These are phyloP conservation scores for Fusarium veterinarium DNA, from an alignment of 2,329 filamentous ascomycete genomes.

Conservation along the genomic window DNA sequence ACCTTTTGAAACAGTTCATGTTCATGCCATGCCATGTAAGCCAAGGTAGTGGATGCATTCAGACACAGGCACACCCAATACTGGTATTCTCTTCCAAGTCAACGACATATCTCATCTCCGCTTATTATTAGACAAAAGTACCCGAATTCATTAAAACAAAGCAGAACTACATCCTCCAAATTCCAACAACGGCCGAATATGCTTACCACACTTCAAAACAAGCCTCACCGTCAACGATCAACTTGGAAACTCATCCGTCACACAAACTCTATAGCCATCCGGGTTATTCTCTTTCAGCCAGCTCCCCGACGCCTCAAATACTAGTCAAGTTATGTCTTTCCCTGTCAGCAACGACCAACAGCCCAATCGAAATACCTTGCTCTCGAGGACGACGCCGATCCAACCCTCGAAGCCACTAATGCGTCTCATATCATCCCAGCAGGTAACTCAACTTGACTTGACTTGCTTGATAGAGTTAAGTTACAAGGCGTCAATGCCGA, in stretches of 20 bases:
- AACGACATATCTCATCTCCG: not conserved
- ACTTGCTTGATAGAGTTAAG: constrained; percentile 8
- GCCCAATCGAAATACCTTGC: constrained; percentile 17
- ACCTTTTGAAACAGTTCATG: constrained; percentile 38
- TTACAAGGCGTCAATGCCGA: not conserved
- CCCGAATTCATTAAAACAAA: not conserved
- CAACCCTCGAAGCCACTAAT: constrained; percentile 41
- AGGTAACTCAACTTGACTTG: not conserved
- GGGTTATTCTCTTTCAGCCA: constrained; percentile 38
- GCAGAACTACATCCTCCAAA: not conserved
- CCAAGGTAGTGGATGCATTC: constrained; percentile 29
- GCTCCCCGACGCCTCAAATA: constrained; percentile 38
- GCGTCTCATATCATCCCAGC: constrained; percentile 44
- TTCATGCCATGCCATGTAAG: constrained; percentile 32
- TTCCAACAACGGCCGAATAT: constrained; percentile 5
- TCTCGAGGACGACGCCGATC: constrained; percentile 13
- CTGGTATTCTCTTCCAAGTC: constrained; percentile 8
- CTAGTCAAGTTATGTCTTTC: constrained; percentile 4
- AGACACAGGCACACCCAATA: constrained; percentile 2
- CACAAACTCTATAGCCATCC: constrained; percentile 15
- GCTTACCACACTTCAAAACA: constrained; percentile 7
- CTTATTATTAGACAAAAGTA: not conserved
- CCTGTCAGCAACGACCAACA: constrained; percentile 27
- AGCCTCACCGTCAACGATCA: constrained; percentile 31
- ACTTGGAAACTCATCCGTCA: not conserved